Conservation (phyloP, 768 basidiomycete genomes). For the Nidularia pulvinata region DNA sequence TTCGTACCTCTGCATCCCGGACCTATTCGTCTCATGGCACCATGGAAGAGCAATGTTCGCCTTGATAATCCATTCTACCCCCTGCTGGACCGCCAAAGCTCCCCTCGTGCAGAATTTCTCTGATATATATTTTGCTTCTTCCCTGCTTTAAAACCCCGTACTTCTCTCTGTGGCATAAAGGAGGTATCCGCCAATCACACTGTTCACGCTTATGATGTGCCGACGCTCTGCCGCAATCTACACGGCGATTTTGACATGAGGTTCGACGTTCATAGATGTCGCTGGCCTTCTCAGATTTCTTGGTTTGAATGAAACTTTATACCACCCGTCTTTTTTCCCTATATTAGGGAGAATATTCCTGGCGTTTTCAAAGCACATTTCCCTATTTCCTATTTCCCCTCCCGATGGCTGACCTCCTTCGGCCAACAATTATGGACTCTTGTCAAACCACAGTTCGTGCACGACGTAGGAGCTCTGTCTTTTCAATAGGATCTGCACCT, state of each 20-base stretch:
- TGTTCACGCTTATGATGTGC: not conserved
- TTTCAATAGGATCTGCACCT: conserved; percentile 23
- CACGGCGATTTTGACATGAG: not conserved
- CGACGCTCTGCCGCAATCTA: not conserved
- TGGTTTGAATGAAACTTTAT: too few relatives aligned
- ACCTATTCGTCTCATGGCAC: too few relatives aligned
- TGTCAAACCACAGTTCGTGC: conserved; percentile 31
- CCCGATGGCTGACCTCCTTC: conserved; percentile 27
- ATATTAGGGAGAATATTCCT: too few relatives aligned
- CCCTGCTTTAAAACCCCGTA: not conserved
- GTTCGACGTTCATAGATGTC: too few relatives aligned
- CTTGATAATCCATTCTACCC: too few relatives aligned
- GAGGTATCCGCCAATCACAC: not conserved
- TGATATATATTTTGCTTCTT: not conserved
- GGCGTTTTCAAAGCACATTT: too few relatives aligned
- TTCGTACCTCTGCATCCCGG: too few relatives aligned
- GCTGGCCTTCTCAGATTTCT: too few relatives aligned
- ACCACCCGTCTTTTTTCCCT: not conserved
- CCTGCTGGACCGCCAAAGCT: too few relatives aligned
- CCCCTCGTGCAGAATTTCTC: not conserved
- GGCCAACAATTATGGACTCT: conserved; percentile 28
- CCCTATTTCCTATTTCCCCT: not conserved
- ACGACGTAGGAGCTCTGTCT: conserved; percentile 36
- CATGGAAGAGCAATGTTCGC: too few relatives aligned
- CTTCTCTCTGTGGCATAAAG: not conserved